These are phyloP conservation scores for Fusarium nisikadoi DNA, from an alignment of 2,329 filamentous ascomycete species.

Conservation along the genomic window DNA sequence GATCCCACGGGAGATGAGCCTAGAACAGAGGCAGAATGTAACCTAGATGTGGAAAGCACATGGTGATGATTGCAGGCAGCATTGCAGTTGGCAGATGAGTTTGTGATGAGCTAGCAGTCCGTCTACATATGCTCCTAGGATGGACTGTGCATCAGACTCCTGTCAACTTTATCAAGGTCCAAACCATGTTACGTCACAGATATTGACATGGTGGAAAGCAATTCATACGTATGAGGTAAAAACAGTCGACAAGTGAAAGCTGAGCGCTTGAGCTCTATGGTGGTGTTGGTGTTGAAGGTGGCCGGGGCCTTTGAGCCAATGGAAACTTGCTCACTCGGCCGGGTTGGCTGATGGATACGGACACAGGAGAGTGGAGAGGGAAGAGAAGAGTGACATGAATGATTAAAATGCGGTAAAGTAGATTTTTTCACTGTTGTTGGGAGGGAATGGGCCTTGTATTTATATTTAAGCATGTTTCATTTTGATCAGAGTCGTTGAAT, in stretches of 20 bases:
- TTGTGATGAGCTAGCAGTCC: not conserved
- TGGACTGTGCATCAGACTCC: conserved; percentile 17
- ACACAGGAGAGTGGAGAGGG: conserved; percentile 26
- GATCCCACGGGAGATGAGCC: conserved; percentile 30
- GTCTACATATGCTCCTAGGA: not conserved
- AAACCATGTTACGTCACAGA: conserved; percentile 10
- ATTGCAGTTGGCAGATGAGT: conserved; percentile 17
- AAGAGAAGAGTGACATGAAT: conserved; percentile 16
- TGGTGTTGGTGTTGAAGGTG: conserved; percentile 39
- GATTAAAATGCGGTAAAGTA: not conserved
- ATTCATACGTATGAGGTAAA: conserved; percentile 14
- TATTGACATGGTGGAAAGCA: not conserved
- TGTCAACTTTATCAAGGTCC: not conserved
- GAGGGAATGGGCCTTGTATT: not conserved
- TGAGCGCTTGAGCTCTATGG: conserved; percentile 28
- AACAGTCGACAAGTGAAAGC: conserved; percentile 4
- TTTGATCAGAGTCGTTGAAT: not conserved
- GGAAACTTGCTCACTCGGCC: conserved; percentile 58
- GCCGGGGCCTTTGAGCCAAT: conserved; percentile 49
- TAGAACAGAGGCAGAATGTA: conserved; percentile 18
- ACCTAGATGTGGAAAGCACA: conserved; percentile 15
- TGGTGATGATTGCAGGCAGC: conserved; percentile 7
- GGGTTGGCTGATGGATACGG: conserved; percentile 43
- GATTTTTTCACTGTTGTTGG: not conserved
- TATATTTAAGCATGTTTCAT: not conserved